Conservation (phyloP, 2,329 filamentous ascomycete species). For the Xylaria sp. region DNA sequence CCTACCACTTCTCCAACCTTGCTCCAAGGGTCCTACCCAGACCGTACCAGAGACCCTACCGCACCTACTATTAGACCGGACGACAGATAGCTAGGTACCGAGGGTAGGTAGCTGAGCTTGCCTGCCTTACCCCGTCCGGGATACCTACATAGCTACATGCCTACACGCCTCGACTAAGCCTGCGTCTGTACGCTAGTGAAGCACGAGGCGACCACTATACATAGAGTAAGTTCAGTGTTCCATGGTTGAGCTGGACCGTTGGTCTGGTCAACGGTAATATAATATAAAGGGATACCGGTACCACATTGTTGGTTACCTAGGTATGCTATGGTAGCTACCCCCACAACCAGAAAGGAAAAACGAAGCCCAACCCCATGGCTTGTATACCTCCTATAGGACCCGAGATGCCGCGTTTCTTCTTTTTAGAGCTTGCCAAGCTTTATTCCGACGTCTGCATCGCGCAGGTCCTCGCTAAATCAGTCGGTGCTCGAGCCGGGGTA, state of each 20-base stretch:
- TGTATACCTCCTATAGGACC: neutral
- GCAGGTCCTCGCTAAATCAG: slow-evolving; percentile 26
- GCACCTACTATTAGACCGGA: too few relatives aligned
- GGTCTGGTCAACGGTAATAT: slow-evolving; percentile 10
- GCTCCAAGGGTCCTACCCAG: slow-evolving; percentile 13
- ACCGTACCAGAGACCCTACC: neutral
- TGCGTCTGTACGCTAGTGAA: slow-evolving; percentile 16
- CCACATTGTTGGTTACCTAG: slow-evolving; percentile 10
- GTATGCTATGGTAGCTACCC: neutral
- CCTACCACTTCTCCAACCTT: slow-evolving; percentile 26
- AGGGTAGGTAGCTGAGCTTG: slow-evolving; percentile 13
- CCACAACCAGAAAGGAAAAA: slow-evolving; percentile 12
- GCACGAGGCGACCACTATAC: slow-evolving; percentile 20
- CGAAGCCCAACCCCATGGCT: slow-evolving; percentile 3
- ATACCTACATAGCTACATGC: neutral
- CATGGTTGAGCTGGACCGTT: neutral
- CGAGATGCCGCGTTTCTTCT: slow-evolving; percentile 19
- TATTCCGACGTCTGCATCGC: slow-evolving; percentile 29
- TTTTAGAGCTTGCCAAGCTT: slow-evolving; percentile 31
- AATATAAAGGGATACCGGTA: neutral
- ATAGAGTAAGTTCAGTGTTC: neutral
- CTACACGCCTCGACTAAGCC: neutral
- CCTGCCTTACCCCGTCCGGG: slow-evolving; percentile 26
- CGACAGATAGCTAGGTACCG: too few relatives aligned
- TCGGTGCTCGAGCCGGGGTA: slow-evolving; percentile 32